These are phyloP conservation scores for Glycyrrhiza uralensis DNA, from an alignment of 306 rosid species.

Conservation along the genomic window DNA sequence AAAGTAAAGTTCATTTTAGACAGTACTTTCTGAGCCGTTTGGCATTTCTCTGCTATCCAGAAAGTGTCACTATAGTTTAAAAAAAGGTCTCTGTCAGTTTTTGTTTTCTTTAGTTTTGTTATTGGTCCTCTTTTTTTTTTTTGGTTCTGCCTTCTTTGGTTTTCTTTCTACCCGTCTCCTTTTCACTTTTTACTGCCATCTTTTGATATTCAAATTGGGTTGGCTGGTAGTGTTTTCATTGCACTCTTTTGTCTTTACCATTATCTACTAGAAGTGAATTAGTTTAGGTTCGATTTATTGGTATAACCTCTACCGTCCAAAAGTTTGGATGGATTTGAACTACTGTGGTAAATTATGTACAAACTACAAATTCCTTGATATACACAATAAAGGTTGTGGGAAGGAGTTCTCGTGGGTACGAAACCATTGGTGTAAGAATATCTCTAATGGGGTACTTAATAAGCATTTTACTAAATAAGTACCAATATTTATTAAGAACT, in stretches of 20 bases:
- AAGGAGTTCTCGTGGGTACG: background rate
- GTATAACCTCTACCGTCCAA: background rate
- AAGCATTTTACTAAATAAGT: no score
- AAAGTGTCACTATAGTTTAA: background rate
- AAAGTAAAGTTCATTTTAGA: no score
- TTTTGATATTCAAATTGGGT: slow-evolving; percentile 27
- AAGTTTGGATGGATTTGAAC: background rate
- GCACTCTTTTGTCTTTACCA: background rate
- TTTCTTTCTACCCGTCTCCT: background rate
- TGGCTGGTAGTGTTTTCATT: slow-evolving; percentile 7
- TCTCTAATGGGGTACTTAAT: no score
- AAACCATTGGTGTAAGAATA: background rate
- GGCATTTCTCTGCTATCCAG: background rate
- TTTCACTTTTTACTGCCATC: background rate
- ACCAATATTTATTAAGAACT: no score
- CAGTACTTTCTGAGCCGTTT: background rate
- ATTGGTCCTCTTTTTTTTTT: background rate
- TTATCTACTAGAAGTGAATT: background rate
- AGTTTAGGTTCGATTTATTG: slow-evolving; percentile 7
- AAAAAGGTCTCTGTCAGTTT: background rate
- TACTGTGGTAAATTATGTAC: background rate
- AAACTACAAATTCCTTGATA: background rate
- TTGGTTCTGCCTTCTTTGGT: background rate
- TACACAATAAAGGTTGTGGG: background rate
- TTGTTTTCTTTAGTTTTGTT: background rate